Evolutionary conservation across 1,284 basidiomycete genomes (phyloP), one percentile per base, ranked within the genome.

Genomic region (Trametes sp.): DNA sequence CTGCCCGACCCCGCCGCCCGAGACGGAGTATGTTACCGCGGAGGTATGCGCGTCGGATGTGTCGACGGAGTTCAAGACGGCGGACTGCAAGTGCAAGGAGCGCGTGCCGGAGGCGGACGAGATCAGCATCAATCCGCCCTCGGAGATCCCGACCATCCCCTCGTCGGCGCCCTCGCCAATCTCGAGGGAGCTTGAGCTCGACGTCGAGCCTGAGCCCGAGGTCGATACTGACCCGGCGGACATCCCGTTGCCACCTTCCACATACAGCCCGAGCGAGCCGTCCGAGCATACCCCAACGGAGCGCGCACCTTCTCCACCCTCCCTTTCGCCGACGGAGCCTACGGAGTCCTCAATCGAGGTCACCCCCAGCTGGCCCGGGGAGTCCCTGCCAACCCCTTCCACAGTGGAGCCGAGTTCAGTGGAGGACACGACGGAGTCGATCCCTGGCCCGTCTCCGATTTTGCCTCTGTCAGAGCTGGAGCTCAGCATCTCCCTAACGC

Each of bases 11-110:
- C 63, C 65, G 0, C 84, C 84, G 64, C 74, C 79, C 0, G 70
- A 78, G 36, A 82, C 82, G 7, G 82, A 83, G 21, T 87, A 81
- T 59, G 73, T 80, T 31, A 87, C 86, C 0, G 84, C 84, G 0
- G 82, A 82, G 54, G 49, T 82, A 9, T 84, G 82, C 61, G 73
- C 78, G 46, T 80, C 80, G 21, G 79, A 82, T 48, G 73, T 70
- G 28, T 72, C 74, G 26, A 76, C 77, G 1, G 75, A 78, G 46
- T 79, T 77, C 60, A 64, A 73, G 33, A 75, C 76, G 23, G 77
- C 77, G 38, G 71, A 76, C 52, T 77, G 75, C 61, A 61, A 66
- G 29, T 76, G 73, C 63, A 59, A 57, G 53, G 61, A 51, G 57
- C 46, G 38, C n/a, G 64, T 28, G 28, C 53, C 51, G 3, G 69